Evolutionary conservation across 2,329 filamentous ascomycete genomes (phyloP).

Genomic region (Moelleriella libera): DNA sequence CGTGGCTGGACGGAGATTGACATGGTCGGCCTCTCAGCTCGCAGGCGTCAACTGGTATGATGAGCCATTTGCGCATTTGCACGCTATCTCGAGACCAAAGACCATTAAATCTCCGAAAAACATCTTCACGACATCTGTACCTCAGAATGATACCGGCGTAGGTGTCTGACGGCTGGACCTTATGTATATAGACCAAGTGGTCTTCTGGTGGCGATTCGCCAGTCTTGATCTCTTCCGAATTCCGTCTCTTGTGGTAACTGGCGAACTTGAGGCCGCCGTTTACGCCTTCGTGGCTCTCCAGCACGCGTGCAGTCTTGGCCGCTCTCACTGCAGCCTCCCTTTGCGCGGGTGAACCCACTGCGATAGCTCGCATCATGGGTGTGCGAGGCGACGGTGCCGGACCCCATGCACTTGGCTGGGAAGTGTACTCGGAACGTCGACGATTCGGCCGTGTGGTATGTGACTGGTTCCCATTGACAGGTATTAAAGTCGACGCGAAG

Average conservation of each 20-base stretch:
- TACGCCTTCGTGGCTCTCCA: slow-evolving; percentile 47
- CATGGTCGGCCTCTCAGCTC: slow-evolving; percentile 63
- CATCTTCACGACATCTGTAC: slow-evolving; percentile 74
- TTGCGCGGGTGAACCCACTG: slow-evolving; percentile 36
- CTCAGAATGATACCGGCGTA: slow-evolving; percentile 82
- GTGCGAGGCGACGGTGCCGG: slow-evolving; percentile 27
- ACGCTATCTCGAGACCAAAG: slow-evolving; percentile 92
- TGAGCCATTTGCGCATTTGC: slow-evolving; percentile 66
- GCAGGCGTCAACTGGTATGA: slow-evolving; percentile 82
- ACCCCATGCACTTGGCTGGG: slow-evolving; percentile 27
- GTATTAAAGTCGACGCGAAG: slow-evolving; percentile 31
- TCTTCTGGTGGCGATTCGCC: slow-evolving; percentile 51
- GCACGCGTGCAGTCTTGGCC: slow-evolving; percentile 41
- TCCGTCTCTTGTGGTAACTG: slow-evolving; percentile 49
- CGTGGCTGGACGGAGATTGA: slow-evolving; percentile 30
- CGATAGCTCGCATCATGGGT: slow-evolving; percentile 33
- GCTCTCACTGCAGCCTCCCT: slow-evolving; percentile 40
- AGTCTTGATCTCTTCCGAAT: slow-evolving; percentile 46
- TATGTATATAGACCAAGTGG: slow-evolving; percentile 80
- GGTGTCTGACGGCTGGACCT: slow-evolving; percentile 70
- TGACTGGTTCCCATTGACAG: slow-evolving; percentile 11
- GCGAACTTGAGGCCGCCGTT: slow-evolving; percentile 42
- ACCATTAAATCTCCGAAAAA: slow-evolving; percentile 76
- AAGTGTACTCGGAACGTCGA: slow-evolving; percentile 4
- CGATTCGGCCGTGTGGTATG: neutral